Evolutionary conservation across 345 rosid species (phyloP).

Genomic region (Ceriops zippeliana): DNA sequence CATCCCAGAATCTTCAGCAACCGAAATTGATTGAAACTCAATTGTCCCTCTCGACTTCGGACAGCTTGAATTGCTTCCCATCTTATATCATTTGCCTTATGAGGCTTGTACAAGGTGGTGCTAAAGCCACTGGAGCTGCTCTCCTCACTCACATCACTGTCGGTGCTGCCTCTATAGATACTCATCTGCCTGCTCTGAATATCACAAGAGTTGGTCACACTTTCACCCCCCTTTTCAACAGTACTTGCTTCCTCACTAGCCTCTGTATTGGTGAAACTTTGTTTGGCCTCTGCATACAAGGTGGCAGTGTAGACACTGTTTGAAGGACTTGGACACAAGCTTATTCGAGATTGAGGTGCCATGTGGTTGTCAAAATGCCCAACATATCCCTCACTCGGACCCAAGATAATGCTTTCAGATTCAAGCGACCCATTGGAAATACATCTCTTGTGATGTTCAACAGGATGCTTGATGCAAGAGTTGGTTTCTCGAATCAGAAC

Average conservation of each 20-base stretch:
- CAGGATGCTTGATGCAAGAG: conserved; percentile 32
- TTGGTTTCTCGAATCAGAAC: conserved; percentile 18
- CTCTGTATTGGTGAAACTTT: conserved; percentile 74
- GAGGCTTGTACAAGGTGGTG: conserved; percentile 66
- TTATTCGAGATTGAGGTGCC: conserved; percentile 35
- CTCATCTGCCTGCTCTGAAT: conserved; percentile 65
- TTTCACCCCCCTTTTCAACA: conserved; percentile 41
- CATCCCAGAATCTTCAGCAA: conserved; percentile 57
- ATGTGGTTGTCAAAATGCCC: conserved; percentile 30
- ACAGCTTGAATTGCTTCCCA: conserved; percentile 90
- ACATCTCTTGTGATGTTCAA: conserved; percentile 34
- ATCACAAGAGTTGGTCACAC: conserved; percentile 41
- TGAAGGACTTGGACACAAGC: conserved; percentile 60
- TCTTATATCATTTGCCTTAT: conserved; percentile 72
- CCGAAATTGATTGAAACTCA: conserved; percentile 62
- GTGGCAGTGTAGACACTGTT: conserved; percentile 59
- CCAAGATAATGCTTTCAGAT: conserved; percentile 38
- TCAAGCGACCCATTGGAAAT: conserved; percentile 38
- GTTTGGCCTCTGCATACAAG: conserved; percentile 55
- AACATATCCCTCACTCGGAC: conserved; percentile 29
- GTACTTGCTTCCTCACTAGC: conserved; percentile 64
- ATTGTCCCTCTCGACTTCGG: conserved; percentile 39
- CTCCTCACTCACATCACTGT: conserved; percentile 85
- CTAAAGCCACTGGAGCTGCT: conserved; percentile 81
- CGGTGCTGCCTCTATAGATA: conserved; percentile 71